Percentiles rank a stretch among this genome's conserved stretches.
Evolutionary conservation across 2,329 filamentous ascomycete species (phyloP).

Genomic region (Bipolaris victoriae): DNA sequence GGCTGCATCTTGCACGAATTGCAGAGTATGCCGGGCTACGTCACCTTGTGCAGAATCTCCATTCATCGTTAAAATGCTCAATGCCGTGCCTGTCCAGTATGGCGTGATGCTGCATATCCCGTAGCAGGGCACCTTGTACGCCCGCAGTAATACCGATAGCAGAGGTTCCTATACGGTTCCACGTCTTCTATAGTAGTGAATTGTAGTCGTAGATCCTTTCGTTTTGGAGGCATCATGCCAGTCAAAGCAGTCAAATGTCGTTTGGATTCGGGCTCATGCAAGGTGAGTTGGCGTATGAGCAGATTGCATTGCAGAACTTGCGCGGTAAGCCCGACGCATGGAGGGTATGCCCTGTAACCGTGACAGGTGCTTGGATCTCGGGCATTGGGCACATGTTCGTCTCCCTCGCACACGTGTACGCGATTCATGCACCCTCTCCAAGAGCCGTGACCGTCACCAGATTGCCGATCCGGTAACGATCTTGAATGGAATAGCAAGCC

Average conservation of each 20-base stretch:
- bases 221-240: slow-evolving; percentile 3
- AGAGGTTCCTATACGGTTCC: neutral
- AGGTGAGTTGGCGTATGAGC: slow-evolving; percentile 16
- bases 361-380: slow-evolving; percentile 12
- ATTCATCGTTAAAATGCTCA: neutral
- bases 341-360: neutral
- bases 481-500: neutral
- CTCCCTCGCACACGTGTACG: slow-evolving; percentile 16
- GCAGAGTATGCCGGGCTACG: slow-evolving; percentile 10
- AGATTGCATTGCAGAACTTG: slow-evolving; percentile 5
- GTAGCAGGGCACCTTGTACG: slow-evolving; percentile 5
- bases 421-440: slow-evolving; percentile 5
- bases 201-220: neutral
- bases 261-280: slow-evolving; percentile 7
- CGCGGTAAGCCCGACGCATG: slow-evolving; percentile 12
- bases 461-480: slow-evolving; percentile 2
- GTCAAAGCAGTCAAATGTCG: neutral
- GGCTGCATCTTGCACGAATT: neutral
- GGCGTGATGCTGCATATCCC: slow-evolving; percentile 11
- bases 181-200: neutral
- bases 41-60: slow-evolving; percentile 10
- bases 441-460: slow-evolving; percentile 5
- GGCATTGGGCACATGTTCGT: slow-evolving; percentile 21
- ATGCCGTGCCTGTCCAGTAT: neutral
- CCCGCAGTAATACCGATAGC: neutral